These are phyloP conservation scores for Gnetum montanum DNA, from an alignment of 75 land plant genomes.

Conservation along the genomic window DNA sequence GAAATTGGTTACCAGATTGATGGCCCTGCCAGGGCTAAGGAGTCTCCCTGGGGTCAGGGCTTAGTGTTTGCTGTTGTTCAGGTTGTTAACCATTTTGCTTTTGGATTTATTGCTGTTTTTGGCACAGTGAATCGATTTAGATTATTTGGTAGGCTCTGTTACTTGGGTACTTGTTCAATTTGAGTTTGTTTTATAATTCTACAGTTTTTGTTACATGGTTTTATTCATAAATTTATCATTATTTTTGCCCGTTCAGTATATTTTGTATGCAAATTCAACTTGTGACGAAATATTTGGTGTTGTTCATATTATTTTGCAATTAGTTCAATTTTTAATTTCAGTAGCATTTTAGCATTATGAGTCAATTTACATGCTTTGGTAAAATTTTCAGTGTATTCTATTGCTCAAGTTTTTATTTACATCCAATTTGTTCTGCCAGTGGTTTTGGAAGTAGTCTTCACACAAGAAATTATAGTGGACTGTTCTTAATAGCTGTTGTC, in stretches of 20 bases:
- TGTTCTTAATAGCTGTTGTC: background rate
- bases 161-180: too few relatives aligned
- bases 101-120: too few relatives aligned
- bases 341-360: background rate
- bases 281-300: too few relatives aligned
- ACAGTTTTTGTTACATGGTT: background rate
- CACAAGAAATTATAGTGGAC: background rate
- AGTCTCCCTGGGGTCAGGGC: background rate
- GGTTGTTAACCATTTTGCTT: background rate
- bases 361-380: too few relatives aligned
- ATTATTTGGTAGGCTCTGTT: too few relatives aligned
- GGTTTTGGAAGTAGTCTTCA: background rate
- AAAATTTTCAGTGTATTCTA: too few relatives aligned
- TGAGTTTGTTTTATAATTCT: background rate
- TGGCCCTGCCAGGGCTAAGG: background rate
- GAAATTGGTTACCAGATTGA: slow-evolving; percentile 2
- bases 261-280: too few relatives aligned
- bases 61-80: slow-evolving; percentile 1
- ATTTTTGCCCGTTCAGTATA: too few relatives aligned
- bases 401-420: too few relatives aligned
- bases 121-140: too few relatives aligned
- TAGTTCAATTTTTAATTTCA: background rate
- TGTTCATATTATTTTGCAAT: too few relatives aligned
- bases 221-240: background rate
- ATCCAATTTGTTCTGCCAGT: too few relatives aligned